Base-by-base conservation (phyloP, 352 stramenopile genomes). In the Globisporangium cederbergense region DNA sequence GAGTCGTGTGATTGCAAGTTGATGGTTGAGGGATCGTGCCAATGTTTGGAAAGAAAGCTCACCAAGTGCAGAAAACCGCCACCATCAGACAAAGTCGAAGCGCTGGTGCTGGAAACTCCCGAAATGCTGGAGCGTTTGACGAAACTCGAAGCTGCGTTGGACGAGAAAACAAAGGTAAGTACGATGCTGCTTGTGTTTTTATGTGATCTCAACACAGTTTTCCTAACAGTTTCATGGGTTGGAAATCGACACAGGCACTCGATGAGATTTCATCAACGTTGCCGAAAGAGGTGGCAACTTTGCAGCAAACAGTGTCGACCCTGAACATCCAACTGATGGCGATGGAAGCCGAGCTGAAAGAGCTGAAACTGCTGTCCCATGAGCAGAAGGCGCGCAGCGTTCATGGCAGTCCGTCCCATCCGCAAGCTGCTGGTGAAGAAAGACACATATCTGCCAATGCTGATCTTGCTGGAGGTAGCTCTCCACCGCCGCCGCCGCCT, bases 281-380 rank as follows among this genome's bases (percentile, higher is more conserved):
- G 10, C 70, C 65, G 18, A 67, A 76, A 14, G 75, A 86, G 60
- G 68, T 81, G 46, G 55, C 67, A 16, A 68, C 66, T 7, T 36
- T 88, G 45, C 72, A 85, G 51, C 75, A 84, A 69, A 79, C 73
- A 8, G 74, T 88, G 16, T 69, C 75, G 22, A 72, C 61, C 11
- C 68, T 88, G 46, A 78, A 73, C 22, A 62, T 61, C 11, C 73
- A 86, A 50, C 65, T 88, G 13, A 58, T 74, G 53, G 72, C 72
- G 49, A 56, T 78, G 10, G 77, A 88, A 53, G 75, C 72, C 38
- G 61, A 83, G 22, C 58, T 88, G 14, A 71, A 75, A 62, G 71
- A 80, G 30, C 63, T 86, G 25, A 75, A 82, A 52, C 50, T 79
- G 34, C 8, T 45, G 22, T 66, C 68, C 30, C 77, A 77, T 46